Percentiles rank a stretch among this genome's conserved stretches.
These are phyloP conservation scores for Plectosphaerella sp. DNA, from an alignment of 2,329 filamentous ascomycete species.

Conservation along the genomic window DNA sequence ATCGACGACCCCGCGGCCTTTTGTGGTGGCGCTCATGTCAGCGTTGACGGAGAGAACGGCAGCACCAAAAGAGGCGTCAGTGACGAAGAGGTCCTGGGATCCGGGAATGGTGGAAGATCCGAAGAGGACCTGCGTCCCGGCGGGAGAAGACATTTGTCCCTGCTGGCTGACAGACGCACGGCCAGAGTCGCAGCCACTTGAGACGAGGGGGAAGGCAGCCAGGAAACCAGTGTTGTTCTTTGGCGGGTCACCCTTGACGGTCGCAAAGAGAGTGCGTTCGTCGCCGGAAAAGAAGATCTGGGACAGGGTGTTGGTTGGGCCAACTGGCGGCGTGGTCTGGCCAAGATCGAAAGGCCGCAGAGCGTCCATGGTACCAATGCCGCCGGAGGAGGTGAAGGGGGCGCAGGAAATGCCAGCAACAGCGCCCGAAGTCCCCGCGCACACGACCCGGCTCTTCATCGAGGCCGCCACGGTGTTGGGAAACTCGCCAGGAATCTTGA, in stretches of 20 bases:
- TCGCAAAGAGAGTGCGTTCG: constrained; percentile 44
- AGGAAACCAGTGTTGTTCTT: constrained; percentile 54
- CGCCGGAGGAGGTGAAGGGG: constrained; percentile 25
- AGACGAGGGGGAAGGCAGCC: constrained; percentile 39
- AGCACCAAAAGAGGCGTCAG: constrained; percentile 55
- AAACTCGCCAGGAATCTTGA: constrained; percentile 43
- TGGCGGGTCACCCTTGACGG: constrained; percentile 55
- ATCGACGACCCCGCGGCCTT: constrained; percentile 34
- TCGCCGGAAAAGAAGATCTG: constrained; percentile 57
- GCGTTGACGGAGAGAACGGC: constrained; percentile 40
- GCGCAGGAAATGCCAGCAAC: constrained; percentile 40
- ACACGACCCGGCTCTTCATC: constrained; percentile 32
- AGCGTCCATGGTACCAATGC: constrained; percentile 37
- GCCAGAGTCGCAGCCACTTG: background rate
- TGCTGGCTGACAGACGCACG: constrained; percentile 11
- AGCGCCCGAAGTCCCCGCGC: constrained; percentile 40
- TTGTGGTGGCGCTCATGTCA: constrained; percentile 23
- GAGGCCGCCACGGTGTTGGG: constrained; percentile 48
- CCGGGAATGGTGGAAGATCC: constrained; percentile 43
- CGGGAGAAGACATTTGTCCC: constrained; percentile 35
- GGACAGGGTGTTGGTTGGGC: constrained; percentile 55
- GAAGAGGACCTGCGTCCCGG: constrained; percentile 54
- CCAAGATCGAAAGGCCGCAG: constrained; percentile 42
- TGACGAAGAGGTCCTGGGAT: constrained; percentile 42
- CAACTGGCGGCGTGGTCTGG: constrained; percentile 54